Conservation (phyloP, 345 rosid species). For the Pistacia vera region DNA sequence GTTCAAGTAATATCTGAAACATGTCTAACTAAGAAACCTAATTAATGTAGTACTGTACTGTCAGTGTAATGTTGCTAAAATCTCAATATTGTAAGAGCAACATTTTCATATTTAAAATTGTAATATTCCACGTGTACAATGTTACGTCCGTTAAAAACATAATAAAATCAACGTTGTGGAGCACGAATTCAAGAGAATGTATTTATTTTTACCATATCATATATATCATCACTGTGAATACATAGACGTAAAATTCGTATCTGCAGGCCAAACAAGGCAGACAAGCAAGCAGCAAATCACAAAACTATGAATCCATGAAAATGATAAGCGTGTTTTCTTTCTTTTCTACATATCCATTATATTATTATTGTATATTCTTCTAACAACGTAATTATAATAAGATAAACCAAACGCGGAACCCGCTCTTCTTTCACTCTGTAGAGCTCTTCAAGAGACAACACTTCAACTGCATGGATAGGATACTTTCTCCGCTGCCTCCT, state of each 20-base stretch:
- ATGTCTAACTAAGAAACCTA: too few species aligned
- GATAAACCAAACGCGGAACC: slow-evolving; percentile 3
- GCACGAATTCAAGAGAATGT: background rate
- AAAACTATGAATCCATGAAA: background rate
- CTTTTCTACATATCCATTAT: slow-evolving; percentile 1
- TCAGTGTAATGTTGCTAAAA: too few species aligned
- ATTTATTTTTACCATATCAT: background rate
- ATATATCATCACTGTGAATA: background rate
- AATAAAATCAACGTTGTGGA: background rate
- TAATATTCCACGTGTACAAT: too few species aligned
- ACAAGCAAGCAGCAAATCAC: background rate
- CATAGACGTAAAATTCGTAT: too few species aligned
- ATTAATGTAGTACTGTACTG: too few species aligned
- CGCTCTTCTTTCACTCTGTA: background rate
- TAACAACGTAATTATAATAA: background rate
- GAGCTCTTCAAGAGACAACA: background rate
- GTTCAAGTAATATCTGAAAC: too few species aligned
- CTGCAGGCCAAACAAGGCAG: too few species aligned
- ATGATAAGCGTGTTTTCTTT: background rate
- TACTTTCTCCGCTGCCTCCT: slow-evolving; percentile 11
- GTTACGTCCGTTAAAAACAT: background rate
- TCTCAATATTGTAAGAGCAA: too few species aligned
- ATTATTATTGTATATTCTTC: background rate
- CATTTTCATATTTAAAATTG: too few species aligned
- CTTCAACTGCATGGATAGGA: slow-evolving; percentile 2